These are phyloP conservation scores for Acephala macrosclerotiorum DNA, from an alignment of 2,329 filamentous ascomycete species.

Conservation along the genomic window DNA sequence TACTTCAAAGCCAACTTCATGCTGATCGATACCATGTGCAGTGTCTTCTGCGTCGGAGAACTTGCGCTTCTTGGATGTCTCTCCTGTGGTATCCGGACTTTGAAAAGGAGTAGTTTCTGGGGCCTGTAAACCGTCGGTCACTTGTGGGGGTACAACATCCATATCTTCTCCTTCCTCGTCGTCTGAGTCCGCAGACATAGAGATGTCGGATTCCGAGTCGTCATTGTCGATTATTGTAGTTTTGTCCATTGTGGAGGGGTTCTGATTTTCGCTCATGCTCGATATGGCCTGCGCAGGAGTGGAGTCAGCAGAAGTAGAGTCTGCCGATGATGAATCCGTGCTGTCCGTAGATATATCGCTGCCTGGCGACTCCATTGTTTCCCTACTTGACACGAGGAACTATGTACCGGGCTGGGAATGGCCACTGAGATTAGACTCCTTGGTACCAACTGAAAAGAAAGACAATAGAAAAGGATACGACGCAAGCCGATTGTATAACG, in stretches of 20 bases:
- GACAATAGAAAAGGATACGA: conserved; percentile 36
- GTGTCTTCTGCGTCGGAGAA: conserved; percentile 27
- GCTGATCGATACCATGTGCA: conserved; percentile 29
- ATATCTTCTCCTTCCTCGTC: conserved; percentile 33
- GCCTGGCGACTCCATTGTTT: conserved; percentile 37
- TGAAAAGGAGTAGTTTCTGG: not conserved
- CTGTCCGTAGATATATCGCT: conserved; percentile 37
- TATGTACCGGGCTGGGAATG: conserved; percentile 12
- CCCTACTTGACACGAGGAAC: conserved; percentile 17
- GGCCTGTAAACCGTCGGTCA: conserved; percentile 16
- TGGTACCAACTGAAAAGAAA: conserved; percentile 32
- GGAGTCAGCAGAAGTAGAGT: conserved; percentile 35
- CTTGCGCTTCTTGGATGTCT: conserved; percentile 39
- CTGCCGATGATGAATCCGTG: conserved; percentile 41
- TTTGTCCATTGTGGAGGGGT: conserved; percentile 21
- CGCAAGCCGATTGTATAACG: conserved; percentile 36
- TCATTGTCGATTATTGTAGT: conserved; percentile 31
- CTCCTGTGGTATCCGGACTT: conserved; percentile 16
- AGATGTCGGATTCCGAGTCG: conserved; percentile 46
- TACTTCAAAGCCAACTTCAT: conserved; percentile 28
- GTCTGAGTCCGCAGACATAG: conserved; percentile 46
- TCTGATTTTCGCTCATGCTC: conserved; percentile 21
- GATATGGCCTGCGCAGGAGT: conserved; percentile 29
- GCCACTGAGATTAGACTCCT: conserved; percentile 22
- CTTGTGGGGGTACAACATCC: not conserved